These are phyloP conservation scores for Lipomyces kockii DNA, from an alignment of 805 yeast species.

Conservation along the genomic window DNA sequence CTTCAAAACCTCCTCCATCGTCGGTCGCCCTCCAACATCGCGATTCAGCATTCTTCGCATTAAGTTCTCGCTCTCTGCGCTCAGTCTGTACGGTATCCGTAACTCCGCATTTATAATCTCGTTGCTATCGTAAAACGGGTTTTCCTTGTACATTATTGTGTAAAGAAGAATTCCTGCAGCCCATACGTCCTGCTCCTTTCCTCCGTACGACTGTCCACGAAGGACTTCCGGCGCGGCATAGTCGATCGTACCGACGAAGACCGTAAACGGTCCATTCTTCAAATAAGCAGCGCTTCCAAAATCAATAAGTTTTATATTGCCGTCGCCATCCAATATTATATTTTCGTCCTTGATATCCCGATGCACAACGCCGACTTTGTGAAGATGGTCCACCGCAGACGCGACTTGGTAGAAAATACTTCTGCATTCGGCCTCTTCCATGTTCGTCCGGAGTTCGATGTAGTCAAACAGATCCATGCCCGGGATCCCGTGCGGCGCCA, in stretches of 20 bases:
- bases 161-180: constrained; percentile 90
- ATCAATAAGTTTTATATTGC: constrained; percentile 83
- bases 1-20: constrained; percentile 68
- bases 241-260: constrained; percentile 92
- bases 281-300: constrained; percentile 94
- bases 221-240: constrained; percentile 98
- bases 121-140: constrained; percentile 93
- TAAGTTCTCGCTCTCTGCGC: constrained; percentile 65
- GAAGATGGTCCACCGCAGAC: constrained; percentile 79
- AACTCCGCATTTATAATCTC: constrained; percentile 92
- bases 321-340: constrained; percentile 77
- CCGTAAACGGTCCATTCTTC: constrained; percentile 92
- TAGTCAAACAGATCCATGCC: constrained; percentile 92
- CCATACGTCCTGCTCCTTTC: constrained; percentile 97
- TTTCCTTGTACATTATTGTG: constrained; percentile 89
- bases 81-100: constrained; percentile 64
- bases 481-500: constrained; percentile 87
- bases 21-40: constrained; percentile 68
- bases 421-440: constrained; percentile 79
- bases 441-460: constrained; percentile 81
- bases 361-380: constrained; percentile 84
- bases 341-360: constrained; percentile 96
- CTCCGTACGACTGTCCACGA: constrained; percentile 84
- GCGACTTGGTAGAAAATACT: constrained; percentile 79
- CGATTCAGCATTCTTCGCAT: constrained; percentile 71